Base-by-base conservation (phyloP, 345 rosid species). In the Eucalyptus tenuipes region DNA sequence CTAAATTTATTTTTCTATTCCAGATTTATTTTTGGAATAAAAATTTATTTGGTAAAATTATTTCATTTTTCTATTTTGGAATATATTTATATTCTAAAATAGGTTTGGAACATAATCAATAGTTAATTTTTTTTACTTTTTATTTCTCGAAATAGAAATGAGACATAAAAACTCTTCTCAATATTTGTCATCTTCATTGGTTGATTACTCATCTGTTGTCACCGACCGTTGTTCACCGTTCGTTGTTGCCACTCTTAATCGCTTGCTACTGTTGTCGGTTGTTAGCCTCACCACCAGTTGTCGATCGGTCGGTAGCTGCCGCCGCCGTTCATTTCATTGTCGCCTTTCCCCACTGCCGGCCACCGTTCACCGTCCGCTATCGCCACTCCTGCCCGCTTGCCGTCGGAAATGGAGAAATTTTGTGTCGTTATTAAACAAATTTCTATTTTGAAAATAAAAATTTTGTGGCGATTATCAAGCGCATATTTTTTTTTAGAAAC, bases 221-320 rank as follows among this genome's bases (percentile, higher is more conserved):
- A 52, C 4, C 0, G 1, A 18, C 0, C 4, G 10, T 2, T 10
- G 0, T 52, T 52, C 0, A 18, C 2, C 2, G 24, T 52, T 0
- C 0, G 10, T 18, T 18, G 4, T 52, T 0, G 0, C 55, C 55
- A 52, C 24, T 18, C 55, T 24, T 52, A 52, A 24, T 18, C 9
- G 4, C 24, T 2, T 0, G 20, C 4, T 22, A 0, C 24, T 1
- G 4, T 1, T 5, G 1, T 3, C 8, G 53, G 2, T 49, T 3
- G 18, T 6, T 1, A 13, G 49, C 49, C 2, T 5, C 15, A 49
- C 13, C 6, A 3, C 53, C 20, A 1, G 40, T 4, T 37, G 40
- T 37, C 40, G 44, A 1, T 16, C 20, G 7, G 8, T 2, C 5
- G 5, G 15, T 1, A 7, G 18, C 3, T 7, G 1, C 53, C 2